Evolutionary conservation across 306 rosid genomes (phyloP).

Genomic region (Dalbergia oliveri): DNA sequence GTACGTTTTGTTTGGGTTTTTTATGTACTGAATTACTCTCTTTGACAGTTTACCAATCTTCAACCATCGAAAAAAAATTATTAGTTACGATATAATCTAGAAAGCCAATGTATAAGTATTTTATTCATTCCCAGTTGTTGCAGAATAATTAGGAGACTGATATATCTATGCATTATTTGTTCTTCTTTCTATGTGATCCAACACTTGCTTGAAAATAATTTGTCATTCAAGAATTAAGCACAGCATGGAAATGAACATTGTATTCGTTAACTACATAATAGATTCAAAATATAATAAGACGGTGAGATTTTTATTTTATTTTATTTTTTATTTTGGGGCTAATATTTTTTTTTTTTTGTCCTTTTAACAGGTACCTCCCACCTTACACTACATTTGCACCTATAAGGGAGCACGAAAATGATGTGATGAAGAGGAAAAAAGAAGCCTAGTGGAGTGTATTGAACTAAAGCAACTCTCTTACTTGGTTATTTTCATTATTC

Average conservation of each 20-base stretch:
- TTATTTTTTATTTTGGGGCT: too few species aligned
- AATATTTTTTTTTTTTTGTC: neutral
- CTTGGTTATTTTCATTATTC: conserved; percentile 63
- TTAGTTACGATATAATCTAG: too few species aligned
- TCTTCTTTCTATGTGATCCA: neutral
- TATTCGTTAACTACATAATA: neutral
- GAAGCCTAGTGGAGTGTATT: conserved; percentile 44
- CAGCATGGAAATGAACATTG: neutral
- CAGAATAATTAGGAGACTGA: neutral
- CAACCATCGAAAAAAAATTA: too few species aligned
- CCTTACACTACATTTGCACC: conserved; percentile 63
- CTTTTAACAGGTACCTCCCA: conserved; percentile 67
- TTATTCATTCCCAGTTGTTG: neutral
- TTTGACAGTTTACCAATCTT: too few species aligned
- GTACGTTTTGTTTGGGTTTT: too few species aligned
- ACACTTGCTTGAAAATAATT: neutral
- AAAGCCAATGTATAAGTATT: neutral
- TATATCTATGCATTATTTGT: too few species aligned
- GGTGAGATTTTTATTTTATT: too few species aligned
- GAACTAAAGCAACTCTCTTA: conserved; percentile 69
- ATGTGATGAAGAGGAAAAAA: conserved; percentile 10
- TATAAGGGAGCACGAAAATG: conserved; percentile 11
- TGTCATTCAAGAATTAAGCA: conserved; percentile 10
- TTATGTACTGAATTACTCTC: too few species aligned
- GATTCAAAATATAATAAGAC: too few species aligned